Evolutionary conservation across 257 asterid genomes (phyloP).

Genomic region (Solanum etuberosum): DNA sequence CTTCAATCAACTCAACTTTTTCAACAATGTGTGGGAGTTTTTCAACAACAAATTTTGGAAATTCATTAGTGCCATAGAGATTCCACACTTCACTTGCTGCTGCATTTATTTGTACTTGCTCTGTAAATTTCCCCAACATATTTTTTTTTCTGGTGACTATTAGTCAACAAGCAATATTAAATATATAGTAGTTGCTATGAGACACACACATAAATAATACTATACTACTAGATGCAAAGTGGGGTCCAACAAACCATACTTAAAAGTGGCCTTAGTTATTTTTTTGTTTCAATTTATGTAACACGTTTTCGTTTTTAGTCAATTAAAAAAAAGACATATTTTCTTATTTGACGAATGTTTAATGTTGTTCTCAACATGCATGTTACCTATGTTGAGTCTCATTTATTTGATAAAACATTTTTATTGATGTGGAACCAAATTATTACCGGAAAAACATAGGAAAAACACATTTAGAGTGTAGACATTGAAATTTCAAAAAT

Average conservation of each 20-base stretch:
- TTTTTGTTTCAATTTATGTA: not conserved
- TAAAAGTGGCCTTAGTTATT: not conserved
- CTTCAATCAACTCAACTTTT: not conserved
- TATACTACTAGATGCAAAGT: not conserved
- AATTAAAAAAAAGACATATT: too few relatives aligned
- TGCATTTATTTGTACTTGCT: not conserved
- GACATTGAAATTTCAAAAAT: not conserved
- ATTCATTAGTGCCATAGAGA: not conserved
- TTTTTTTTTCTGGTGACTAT: not conserved
- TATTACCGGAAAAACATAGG: accelerated
- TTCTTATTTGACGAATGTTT: not conserved
- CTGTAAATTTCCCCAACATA: not conserved
- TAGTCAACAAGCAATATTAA: too few relatives aligned
- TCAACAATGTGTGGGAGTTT: not conserved
- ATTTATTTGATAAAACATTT: not conserved
- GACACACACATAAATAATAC: not conserved
- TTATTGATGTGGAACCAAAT: too few relatives aligned
- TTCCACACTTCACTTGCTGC: not conserved
- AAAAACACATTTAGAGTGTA: not conserved
- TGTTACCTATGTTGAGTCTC: not conserved
- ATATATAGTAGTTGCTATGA: not conserved
- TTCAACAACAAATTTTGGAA: not conserved
- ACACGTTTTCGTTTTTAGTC: not conserved
- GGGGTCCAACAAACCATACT: not conserved
- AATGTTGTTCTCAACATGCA: too few relatives aligned